A percentile compares a stretch with the other conserved stretches of the same genome.
These are phyloP conservation scores for Pseudonitzschia multiseries DNA, from an alignment of 108 stramenopile species.

Conservation along the genomic window DNA sequence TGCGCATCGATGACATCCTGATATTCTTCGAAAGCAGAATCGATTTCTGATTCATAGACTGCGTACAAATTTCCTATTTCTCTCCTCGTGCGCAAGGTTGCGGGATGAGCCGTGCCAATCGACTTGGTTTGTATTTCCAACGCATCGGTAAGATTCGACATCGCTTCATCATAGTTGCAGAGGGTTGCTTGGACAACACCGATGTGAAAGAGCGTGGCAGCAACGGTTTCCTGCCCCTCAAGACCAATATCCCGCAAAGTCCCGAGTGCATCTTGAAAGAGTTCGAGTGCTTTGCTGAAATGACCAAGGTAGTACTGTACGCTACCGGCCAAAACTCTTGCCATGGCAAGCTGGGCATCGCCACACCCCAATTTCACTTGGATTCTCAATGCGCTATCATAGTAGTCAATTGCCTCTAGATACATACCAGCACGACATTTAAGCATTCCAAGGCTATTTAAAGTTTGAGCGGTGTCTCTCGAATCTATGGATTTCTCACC, in stretches of 20 bases:
- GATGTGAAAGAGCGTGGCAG: conserved; percentile 62
- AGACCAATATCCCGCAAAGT: conserved; percentile 50
- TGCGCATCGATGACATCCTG: conserved; percentile 48
- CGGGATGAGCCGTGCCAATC: conserved; percentile 53
- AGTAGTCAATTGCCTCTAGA: conserved; percentile 70
- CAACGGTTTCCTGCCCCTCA: conserved; percentile 60
- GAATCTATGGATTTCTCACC: conserved; percentile 33
- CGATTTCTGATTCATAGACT: conserved; percentile 42
- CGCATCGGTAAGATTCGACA: conserved; percentile 48
- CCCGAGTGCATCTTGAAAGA: conserved; percentile 57
- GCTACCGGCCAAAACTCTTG: conserved; percentile 60
- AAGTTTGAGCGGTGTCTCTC: conserved; percentile 58
- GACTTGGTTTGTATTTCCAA: conserved; percentile 49
- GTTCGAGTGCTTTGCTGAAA: conserved; percentile 50
- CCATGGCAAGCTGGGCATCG: conserved; percentile 64
- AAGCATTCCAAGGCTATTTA: conserved; percentile 67
- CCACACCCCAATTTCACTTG: conserved; percentile 57
- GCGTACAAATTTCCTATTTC: conserved; percentile 59
- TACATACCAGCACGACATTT: conserved; percentile 52
- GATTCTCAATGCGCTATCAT: conserved; percentile 56
- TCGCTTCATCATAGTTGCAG: conserved; percentile 55
- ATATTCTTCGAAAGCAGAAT: conserved; percentile 47
- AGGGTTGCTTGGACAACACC: conserved; percentile 54
- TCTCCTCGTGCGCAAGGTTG: conserved; percentile 59
- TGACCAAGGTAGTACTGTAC: conserved; percentile 55